These are phyloP conservation scores for Platismatia glauca DNA, from an alignment of 495 filamentous ascomycete genomes.

Conservation along the genomic window DNA sequence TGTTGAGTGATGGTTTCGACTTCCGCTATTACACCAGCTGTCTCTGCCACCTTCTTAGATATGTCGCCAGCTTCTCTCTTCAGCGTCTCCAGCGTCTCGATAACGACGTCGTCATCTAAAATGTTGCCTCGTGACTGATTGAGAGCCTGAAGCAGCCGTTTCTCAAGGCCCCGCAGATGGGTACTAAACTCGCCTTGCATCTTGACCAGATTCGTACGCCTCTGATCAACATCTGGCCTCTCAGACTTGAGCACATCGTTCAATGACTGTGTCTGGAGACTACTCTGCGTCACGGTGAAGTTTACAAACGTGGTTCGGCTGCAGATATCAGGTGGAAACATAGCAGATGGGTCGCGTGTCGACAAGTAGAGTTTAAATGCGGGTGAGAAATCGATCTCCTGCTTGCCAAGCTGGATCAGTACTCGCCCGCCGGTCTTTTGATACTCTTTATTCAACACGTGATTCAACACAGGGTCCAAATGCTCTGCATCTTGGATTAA, in stretches of 20 bases:
- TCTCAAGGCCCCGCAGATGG: conserved; percentile 92
- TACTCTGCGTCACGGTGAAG: conserved; percentile 98
- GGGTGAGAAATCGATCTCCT: conserved; percentile 98
- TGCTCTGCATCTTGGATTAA: conserved; percentile 98
- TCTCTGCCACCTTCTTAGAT: conserved; percentile 88
- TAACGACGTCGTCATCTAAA: conserved; percentile 94
- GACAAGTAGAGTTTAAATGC: conserved; percentile 93
- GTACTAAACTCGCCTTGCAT: conserved; percentile 98
- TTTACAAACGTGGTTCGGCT: conserved; percentile 98
- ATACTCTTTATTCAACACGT: conserved; percentile 99
- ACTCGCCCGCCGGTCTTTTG: conserved; percentile 99
- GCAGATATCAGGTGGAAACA: conserved; percentile 96
- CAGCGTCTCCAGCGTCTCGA: conserved; percentile 93
- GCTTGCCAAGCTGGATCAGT: conserved; percentile 93
- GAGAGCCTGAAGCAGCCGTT: conserved; percentile 82
- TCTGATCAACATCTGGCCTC: conserved; percentile 94
- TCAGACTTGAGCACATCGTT: conserved; percentile 96
- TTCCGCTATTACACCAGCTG: conserved; percentile 95
- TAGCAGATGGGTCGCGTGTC: conserved; percentile 89
- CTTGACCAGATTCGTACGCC: conserved; percentile 93
- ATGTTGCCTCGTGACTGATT: conserved; percentile 98
- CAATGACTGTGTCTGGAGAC: conserved; percentile 92
- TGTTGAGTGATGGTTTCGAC: conserved; percentile 89
- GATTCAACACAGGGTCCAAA: conserved; percentile 92
- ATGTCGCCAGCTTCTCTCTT: conserved; percentile 97